Base-by-base conservation (phyloP, 768 basidiomycete genomes). In the Myochromella boudieri region DNA sequence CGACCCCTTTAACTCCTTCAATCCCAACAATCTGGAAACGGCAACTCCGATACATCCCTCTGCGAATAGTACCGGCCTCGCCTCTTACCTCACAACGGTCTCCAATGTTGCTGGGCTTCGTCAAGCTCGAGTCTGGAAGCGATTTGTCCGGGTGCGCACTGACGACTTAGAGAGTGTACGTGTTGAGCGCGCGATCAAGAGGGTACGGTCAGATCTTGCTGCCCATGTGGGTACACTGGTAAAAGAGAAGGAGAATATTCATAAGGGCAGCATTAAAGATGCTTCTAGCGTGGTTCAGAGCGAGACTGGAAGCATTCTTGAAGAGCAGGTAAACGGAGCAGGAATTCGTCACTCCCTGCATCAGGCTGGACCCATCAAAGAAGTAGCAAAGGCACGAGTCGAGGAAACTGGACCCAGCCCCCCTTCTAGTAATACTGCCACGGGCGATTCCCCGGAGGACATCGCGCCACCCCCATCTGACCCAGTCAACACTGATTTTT, bases 121-220 rank as follows among this genome's bases (percentile, higher is more conserved):
- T 27, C 76, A 78, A 44, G 70, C 82, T 15, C 77, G 83, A 34
- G 71, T 81, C 1, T 95, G 92, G 92, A 87, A 85, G 60, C 80
- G 85, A 12, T 95, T 95, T 57, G 86, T 94, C 45, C 75, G 83
- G 37, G 89, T 93, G 6, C 78, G 92, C 46, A 86, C 83, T 3
- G 92, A 95, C 59, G 93, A 95, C 64, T 67, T 95, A 41, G 85
- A 94, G 70, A 92, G 90, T 56, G 84, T 85, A 5, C 82, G 91
- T 34, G 83, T 88, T 31, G 91, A 94, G 69, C 77, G 90, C 53
- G 87, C 91, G 3, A 87, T 94, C 67, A 91, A 92, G 70, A 82
- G 89, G 22, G 88, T 91, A 15, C 74, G 90, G 44, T 91, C 87
- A 36, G 92, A 95, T 68, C 71, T 91, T 17, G 89, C 87, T 8